Percentiles rank a stretch among this genome's conserved stretches.
phyloP scores from a whole-genome alignment of 495 filamentous ascomycete species.

The Podospora comata region DNA sequence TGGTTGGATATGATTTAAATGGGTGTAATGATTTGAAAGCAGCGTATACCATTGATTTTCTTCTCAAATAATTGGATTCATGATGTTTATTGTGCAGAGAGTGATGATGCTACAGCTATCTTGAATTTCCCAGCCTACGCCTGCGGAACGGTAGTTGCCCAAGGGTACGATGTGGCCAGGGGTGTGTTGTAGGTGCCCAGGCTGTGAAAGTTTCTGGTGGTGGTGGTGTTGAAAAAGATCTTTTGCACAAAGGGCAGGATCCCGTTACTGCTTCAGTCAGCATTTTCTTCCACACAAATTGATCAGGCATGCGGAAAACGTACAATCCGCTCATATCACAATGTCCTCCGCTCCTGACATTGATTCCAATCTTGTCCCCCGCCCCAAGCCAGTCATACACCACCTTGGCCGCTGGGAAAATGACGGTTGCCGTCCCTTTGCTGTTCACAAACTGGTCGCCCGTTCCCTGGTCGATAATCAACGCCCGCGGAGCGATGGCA shows the following conservation, averaged over 20 bases:
- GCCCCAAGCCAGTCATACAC: slow-evolving; percentile 53
- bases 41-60: background rate
- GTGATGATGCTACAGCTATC: too few species aligned
- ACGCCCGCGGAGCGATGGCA: slow-evolving; percentile 51
- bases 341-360: slow-evolving; percentile 47
- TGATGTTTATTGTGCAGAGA: too few species aligned
- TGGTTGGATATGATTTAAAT: background rate
- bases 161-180: slow-evolving; percentile 48
- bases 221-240: slow-evolving; percentile 46
- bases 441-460: slow-evolving; percentile 50
- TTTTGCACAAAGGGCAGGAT: slow-evolving; percentile 52
- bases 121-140: slow-evolving; percentile 5
- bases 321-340: slow-evolving; percentile 51
- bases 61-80: too few species aligned
- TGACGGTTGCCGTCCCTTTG: slow-evolving; percentile 48
- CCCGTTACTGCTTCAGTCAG: slow-evolving; percentile 34
- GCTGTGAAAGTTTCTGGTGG: slow-evolving; percentile 47
- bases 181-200: slow-evolving; percentile 46
- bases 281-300: background rate
- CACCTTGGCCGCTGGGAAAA: slow-evolving; percentile 50
- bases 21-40: background rate
- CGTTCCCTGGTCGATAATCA: slow-evolving; percentile 50
- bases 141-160: slow-evolving; percentile 42
- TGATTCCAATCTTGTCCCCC: slow-evolving; percentile 48
- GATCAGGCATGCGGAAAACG: slow-evolving; percentile 21